Evolutionary conservation across 345 rosid species (phyloP), one percentile per base, ranked within the genome.

Genomic region (Sisymbrium irio): DNA sequence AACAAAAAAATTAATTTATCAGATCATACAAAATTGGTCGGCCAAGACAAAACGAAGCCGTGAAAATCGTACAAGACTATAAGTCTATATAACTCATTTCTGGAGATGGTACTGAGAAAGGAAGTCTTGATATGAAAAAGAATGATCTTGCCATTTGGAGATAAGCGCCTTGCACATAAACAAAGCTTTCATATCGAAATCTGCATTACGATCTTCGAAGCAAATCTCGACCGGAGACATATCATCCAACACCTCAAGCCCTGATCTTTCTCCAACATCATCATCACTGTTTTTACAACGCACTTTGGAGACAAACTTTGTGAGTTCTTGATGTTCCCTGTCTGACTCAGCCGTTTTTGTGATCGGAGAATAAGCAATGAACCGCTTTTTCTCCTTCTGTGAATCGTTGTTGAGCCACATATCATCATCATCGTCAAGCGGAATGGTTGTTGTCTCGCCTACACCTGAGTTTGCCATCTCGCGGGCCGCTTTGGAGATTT

Each of bases 211-310:
- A 10, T 66, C 66, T 51, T 80, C 83, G 58, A 86, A 85, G 27
- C 74, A 74, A 76, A 88, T 67, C 41, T 78, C 80, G 0, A 83
- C 76, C n/a, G 89, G 90, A 73, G 86, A 88, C 42, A 88, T 22
- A 51, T 83, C 86, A 71, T 86, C 81, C 4, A 85, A 81, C 57
- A 83, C 14, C 58, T 80, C 84, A 35, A 62, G 74, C 45, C 83
- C 84, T 47, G 37, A 32, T 36, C 19, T 46, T 55, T 51, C 69
- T 45, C 22, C 49, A 46, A 15, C 42, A 42, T 62, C 70, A 33
- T 9, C 32, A 28, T n/a, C 53, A 22, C 22, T 12, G 20, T 71
- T 76, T 75, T 77, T 74, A 35, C 60, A 67, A 7, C 69, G 77
- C 40, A 85, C 80, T 81, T 77, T 85, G 3, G 86, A 68, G 60